phyloP scores from a whole-genome alignment of 2,329 filamentous ascomycete genomes.

The Claviceps sp. region DNA sequence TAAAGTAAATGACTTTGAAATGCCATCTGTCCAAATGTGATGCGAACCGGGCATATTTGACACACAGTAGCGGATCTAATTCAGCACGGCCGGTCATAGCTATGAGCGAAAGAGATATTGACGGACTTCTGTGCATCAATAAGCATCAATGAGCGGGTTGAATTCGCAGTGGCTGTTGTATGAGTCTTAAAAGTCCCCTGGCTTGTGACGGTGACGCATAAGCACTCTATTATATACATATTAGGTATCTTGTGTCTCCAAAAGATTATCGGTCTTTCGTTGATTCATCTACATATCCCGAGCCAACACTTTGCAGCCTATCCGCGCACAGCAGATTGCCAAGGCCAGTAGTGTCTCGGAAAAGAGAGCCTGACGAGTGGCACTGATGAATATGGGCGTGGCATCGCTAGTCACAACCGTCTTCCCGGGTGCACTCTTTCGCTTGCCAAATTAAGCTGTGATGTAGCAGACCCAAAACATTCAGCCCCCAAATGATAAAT shows the following conservation, averaged over 20 bases:
- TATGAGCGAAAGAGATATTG: too few relatives aligned
- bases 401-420: not conserved
- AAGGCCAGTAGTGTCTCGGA: not conserved
- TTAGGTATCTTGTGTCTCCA: too few relatives aligned
- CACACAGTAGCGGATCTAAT: slow-evolving; percentile 19
- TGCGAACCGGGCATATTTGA: slow-evolving; percentile 30
- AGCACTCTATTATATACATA: too few relatives aligned
- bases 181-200: too few relatives aligned
- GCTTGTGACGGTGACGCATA: too few relatives aligned
- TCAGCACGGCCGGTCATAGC: slow-evolving; percentile 1
- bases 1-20: slow-evolving; percentile 34
- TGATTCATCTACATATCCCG: too few relatives aligned
- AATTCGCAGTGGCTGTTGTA: too few relatives aligned
- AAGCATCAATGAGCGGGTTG: too few relatives aligned
- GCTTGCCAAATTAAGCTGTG: not conserved
- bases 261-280: too few relatives aligned
- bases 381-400: not conserved
- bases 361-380: not conserved
- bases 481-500: not conserved
- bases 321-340: slow-evolving; percentile 1
- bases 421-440: not conserved
- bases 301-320: not conserved
- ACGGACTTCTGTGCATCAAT: too few relatives aligned
- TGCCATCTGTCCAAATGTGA: slow-evolving; percentile 26
- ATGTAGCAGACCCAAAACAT: not conserved